phyloP scores from a whole-genome alignment of 2,329 filamentous ascomycete genomes.

The Lachnellula occidentalis region DNA sequence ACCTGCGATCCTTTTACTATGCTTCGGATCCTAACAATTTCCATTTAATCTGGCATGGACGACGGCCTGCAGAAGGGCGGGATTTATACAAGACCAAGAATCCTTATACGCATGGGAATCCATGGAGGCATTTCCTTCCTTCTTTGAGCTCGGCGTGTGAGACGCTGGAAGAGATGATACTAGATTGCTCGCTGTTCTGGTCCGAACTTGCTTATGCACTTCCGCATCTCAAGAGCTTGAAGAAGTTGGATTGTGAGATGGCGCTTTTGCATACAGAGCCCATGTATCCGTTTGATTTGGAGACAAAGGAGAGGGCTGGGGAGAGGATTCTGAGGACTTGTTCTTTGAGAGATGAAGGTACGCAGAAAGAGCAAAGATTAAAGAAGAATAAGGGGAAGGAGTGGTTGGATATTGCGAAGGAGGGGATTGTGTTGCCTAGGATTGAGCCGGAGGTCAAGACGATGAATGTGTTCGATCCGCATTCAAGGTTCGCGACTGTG shows the following conservation, averaged over 20 bases:
- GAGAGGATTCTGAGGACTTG: neutral
- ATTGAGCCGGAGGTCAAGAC: neutral
- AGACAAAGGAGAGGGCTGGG: neutral
- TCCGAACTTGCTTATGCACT: constrained; percentile 3
- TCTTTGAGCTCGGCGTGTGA: neutral
- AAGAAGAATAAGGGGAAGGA: constrained; percentile 5
- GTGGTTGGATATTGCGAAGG: constrained; percentile 1
- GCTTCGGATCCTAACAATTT: constrained; percentile 3
- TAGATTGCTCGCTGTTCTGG: constrained; percentile 6
- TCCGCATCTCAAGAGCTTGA: constrained; percentile 1
- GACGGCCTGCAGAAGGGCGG: neutral
- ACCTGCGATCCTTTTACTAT: constrained; percentile 2
- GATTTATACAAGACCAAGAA: constrained; percentile 4
- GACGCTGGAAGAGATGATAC: constrained; percentile 1
- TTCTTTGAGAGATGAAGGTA: neutral
- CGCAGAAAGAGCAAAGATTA: neutral
- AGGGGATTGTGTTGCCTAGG: neutral
- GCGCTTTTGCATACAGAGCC: constrained; percentile 3
- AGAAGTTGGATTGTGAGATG: constrained; percentile 4
- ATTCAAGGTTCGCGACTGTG: constrained; percentile 1
- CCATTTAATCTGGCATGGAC: neutral
- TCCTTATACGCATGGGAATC: neutral
- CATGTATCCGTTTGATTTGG: neutral
- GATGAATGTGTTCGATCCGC: neutral
- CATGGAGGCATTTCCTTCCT: constrained; percentile 4